A percentile compares a stretch with the other conserved stretches of the same genome.
These are phyloP conservation scores for Erodium moschatum DNA, from an alignment of 441 rosid genomes.

Conservation along the genomic window DNA sequence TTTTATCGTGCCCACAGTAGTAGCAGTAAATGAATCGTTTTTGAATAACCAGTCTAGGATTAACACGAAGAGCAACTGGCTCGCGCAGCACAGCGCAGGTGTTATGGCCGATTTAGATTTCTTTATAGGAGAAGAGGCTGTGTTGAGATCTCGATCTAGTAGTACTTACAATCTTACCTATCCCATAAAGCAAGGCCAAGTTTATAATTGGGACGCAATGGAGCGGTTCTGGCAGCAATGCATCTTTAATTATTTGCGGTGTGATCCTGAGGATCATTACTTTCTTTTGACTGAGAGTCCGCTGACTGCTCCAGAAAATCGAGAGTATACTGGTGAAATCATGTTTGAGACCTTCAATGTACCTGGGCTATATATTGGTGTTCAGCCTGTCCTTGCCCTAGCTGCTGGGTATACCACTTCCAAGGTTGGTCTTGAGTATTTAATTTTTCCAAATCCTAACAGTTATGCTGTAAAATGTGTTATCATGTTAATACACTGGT, in stretches of 20 bases:
- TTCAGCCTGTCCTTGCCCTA: slow-evolving; percentile 92
- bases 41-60: slow-evolving; percentile 52
- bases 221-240: slow-evolving; percentile 99
- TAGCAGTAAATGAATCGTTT: slow-evolving; percentile 84
- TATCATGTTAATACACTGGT: not conserved
- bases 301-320: slow-evolving; percentile 85
- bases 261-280: slow-evolving; percentile 99
- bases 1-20: slow-evolving; percentile 86
- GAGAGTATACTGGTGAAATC: slow-evolving; percentile 92
- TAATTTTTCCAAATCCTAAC: not conserved
- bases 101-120: slow-evolving; percentile 96
- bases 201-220: slow-evolving; percentile 97
- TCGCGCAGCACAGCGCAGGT: slow-evolving; percentile 84
- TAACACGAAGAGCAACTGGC: slow-evolving; percentile 65
- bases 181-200: slow-evolving; percentile 86
- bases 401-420: slow-evolving; percentile 97
- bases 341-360: slow-evolving; percentile 96
- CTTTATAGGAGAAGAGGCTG: slow-evolving; percentile 82
- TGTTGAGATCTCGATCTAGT: slow-evolving; percentile 68
- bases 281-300: slow-evolving; percentile 95
- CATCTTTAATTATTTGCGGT: slow-evolving; percentile 82
- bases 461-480: not conserved
- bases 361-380: slow-evolving; percentile 91
- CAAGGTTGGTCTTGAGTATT: slow-evolving; percentile 43
- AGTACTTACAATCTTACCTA: slow-evolving; percentile 62